Base-by-base conservation (phyloP, 2,329 filamentous ascomycete species). In the Phaeomoniella chlamydospora region DNA sequence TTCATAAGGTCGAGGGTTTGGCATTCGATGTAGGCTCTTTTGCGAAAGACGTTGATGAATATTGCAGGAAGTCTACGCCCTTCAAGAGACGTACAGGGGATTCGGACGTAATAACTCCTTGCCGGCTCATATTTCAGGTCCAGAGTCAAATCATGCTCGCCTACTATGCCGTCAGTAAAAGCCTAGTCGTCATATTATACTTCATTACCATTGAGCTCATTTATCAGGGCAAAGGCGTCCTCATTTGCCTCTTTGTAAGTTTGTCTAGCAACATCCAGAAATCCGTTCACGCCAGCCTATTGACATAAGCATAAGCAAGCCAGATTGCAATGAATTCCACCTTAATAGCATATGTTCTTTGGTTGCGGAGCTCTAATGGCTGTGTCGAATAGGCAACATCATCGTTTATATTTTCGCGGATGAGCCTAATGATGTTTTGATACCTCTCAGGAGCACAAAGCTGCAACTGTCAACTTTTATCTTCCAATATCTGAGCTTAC, bases 231-330 rank as follows among this genome's bases (percentile, higher is more conserved):
- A 45, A 80, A 71, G 3, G 84, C 73, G 53, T 94, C 84, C 34
- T 80, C 72, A 4, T 78, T 90, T 2, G 80, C 75, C 53, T 96
- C 88, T 47, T 90, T 92, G 58, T 90, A 94, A 0, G 84, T 85
- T 48, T 86, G 80, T 4, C 87, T 73, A 19, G 85, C 83, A 26
- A 94, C 81, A 56, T 94, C 88, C 3, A 96, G 71, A 38, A 94
- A 70, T 2, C 83, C 83, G 46, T 84, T 86, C 30, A 90, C 75
- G 1, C 84, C 83, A 32, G 84, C 75, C 70, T 83, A 45, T 5
- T 3, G 22, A 26, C 10, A 33, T 44, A 45, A 42, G 55, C 18
- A 34, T 19, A 3, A 3, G 17, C 5, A 17, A 18, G 13, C n/a
- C 13, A 12, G 14, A 18, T 5, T 13, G 15, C 17, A 26, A 18